A percentile compares a stretch with the other conserved stretches of the same genome.
These are phyloP conservation scores for Podosphaera fusca DNA, from an alignment of 2,329 filamentous ascomycete species.

Conservation along the genomic window DNA sequence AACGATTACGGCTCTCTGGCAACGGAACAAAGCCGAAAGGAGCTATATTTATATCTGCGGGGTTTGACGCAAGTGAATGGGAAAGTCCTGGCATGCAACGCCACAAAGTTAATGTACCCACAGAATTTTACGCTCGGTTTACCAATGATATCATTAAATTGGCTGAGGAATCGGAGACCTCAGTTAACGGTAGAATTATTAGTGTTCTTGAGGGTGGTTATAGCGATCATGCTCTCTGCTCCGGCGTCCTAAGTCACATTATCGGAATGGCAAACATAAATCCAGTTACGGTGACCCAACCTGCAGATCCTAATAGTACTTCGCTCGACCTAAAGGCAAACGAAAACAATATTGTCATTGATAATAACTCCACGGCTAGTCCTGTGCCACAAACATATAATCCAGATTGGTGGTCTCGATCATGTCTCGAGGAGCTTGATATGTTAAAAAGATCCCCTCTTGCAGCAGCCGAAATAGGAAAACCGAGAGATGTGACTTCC, in stretches of 20 bases:
- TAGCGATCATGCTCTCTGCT: conserved; percentile 72
- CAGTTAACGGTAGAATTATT: conserved; percentile 64
- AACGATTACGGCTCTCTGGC: conserved; percentile 32
- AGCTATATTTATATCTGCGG: conserved; percentile 84
- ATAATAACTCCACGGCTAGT: conserved; percentile 4
- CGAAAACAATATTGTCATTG: not conserved
- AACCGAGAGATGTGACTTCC: conserved; percentile 28
- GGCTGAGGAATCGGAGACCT: conserved; percentile 54
- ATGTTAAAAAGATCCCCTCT: conserved; percentile 27
- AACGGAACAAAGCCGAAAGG: conserved; percentile 46
- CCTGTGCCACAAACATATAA: conserved; percentile 28
- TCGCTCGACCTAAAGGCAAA: not conserved
- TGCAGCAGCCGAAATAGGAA: conserved; percentile 26
- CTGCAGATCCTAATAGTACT: conserved; percentile 4
- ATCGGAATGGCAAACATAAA: conserved; percentile 50
- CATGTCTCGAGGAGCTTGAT: conserved; percentile 48
- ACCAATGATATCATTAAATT: conserved; percentile 66
- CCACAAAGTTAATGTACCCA: conserved; percentile 87
- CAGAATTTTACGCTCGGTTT: conserved; percentile 83
- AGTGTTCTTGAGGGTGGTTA: conserved; percentile 94
- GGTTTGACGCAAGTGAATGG: conserved; percentile 93
- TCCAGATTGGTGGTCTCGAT: conserved; percentile 45
- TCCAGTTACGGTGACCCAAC: conserved; percentile 18
- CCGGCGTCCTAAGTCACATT: conserved; percentile 74
- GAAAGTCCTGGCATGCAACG: conserved; percentile 85